Conservation (phyloP, 371 early-diverging fungal species). For the Circinella minor region DNA sequence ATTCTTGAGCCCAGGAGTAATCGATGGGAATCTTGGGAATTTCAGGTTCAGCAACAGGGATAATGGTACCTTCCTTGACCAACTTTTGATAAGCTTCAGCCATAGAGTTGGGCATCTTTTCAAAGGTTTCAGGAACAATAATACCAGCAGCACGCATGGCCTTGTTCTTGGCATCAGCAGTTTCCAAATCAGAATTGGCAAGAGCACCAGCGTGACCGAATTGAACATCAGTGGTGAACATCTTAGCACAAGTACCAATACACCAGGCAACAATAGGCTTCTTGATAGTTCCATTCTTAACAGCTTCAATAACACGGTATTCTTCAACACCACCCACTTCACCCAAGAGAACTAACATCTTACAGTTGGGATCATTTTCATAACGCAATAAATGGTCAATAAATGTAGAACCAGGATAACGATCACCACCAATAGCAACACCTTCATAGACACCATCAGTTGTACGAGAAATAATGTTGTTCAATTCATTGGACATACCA, state of each 20-base stretch:
- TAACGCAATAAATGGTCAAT: constrained; percentile 96
- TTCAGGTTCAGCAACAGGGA: constrained; percentile 85
- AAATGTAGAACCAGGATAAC: constrained; percentile 98
- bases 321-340: constrained; percentile 99
- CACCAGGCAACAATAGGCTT: constrained; percentile 99
- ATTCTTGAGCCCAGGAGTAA: constrained; percentile 98
- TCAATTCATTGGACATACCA: constrained; percentile 99
- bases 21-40: constrained; percentile 99
- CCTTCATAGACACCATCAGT: constrained; percentile 99
- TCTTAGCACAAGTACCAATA: constrained; percentile 98
- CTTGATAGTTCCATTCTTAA: constrained; percentile 85
- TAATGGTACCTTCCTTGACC: constrained; percentile 74
- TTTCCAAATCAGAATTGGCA: constrained; percentile 95
- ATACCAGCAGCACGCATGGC: constrained; percentile 89
- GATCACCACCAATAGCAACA: constrained; percentile 98
- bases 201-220: constrained; percentile 98
- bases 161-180: constrained; percentile 96
- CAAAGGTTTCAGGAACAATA: constrained; percentile 95
- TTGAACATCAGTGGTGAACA: constrained; percentile 98
- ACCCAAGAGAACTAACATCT: constrained; percentile 94
- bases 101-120: constrained; percentile 88
- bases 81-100: constrained; percentile 78
- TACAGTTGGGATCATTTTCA: constrained; percentile 91
- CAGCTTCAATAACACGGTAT: constrained; percentile 93
- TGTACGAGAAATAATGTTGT: constrained; percentile 95